Evolutionary conservation across 495 filamentous ascomycete genomes (phyloP).

Genomic region (Penicilliopsis zonata): DNA sequence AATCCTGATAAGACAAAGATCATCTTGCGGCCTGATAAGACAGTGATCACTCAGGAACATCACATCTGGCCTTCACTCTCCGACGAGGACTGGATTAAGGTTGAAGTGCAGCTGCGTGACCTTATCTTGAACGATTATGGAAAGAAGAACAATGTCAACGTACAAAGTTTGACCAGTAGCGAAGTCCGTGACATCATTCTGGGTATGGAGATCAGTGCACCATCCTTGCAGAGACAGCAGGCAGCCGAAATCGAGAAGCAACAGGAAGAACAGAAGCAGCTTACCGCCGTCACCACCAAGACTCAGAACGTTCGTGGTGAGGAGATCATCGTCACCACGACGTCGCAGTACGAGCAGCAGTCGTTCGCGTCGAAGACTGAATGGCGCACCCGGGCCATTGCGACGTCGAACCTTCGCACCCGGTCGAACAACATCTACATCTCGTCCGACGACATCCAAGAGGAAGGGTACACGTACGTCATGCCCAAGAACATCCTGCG

Average conservation of each 20-base stretch:
- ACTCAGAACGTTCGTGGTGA: constrained; percentile 97
- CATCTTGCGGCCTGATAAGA: constrained; percentile 94
- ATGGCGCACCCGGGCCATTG: constrained; percentile 94
- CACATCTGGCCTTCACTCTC: constrained; percentile 96
- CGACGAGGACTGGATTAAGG: constrained; percentile 98
- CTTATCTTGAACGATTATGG: constrained; percentile 97
- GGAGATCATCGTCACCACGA: constrained; percentile 97
- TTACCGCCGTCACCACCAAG: constrained; percentile 96
- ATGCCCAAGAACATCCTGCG: constrained; percentile 99
- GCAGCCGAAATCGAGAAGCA: constrained; percentile 99
- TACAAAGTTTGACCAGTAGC: constrained; percentile 86
- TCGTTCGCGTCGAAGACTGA: constrained; percentile 98
- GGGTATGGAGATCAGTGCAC: constrained; percentile 98
- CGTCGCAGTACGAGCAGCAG: constrained; percentile 92
- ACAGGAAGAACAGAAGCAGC: constrained; percentile 89
- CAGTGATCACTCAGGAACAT: constrained; percentile 94
- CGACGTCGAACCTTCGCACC: constrained; percentile 90
- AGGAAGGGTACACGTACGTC: constrained; percentile 81
- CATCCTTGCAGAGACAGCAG: constrained; percentile 96
- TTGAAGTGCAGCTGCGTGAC: constrained; percentile 91
- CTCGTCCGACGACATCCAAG: constrained; percentile 78
- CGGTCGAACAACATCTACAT: constrained; percentile 98
- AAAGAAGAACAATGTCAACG: constrained; percentile 99
- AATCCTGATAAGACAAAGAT: constrained; percentile 98
- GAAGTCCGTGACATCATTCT: constrained; percentile 98